These are phyloP conservation scores for Acorus gramineus DNA, from an alignment of 106 monocot genomes.

Conservation along the genomic window DNA sequence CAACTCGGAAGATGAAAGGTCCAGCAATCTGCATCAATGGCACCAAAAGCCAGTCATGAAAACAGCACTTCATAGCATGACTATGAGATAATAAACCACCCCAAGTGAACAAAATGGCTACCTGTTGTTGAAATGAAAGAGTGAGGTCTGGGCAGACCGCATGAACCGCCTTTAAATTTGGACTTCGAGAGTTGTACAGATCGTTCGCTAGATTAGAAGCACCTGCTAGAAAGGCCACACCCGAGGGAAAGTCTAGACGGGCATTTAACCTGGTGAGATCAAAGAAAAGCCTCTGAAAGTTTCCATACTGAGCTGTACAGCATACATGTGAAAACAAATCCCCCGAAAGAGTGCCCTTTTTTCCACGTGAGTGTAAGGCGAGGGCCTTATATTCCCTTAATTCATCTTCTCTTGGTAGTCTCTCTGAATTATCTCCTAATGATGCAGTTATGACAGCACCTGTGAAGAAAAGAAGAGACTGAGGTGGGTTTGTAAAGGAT, in stretches of 20 bases:
- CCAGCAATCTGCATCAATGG: conserved; percentile 42
- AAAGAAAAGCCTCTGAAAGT: conserved; percentile 75
- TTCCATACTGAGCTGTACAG: conserved; percentile 63
- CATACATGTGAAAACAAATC: conserved; percentile 66
- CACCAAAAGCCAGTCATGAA: background rate
- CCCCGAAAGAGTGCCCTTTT: conserved; percentile 38
- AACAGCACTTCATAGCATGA: background rate
- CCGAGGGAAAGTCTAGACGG: conserved; percentile 66
- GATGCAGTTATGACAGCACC: conserved; percentile 68
- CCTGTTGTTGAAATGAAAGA: conserved; percentile 94
- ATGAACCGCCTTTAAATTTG: conserved; percentile 27
- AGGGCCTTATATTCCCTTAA: conserved; percentile 12
- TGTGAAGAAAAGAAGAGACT: conserved; percentile 10
- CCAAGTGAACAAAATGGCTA: conserved; percentile 9
- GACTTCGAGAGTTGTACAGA: conserved; percentile 30
- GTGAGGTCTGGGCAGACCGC: conserved; percentile 60
- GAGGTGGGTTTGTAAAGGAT: too few species aligned
- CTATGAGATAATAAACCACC: background rate
- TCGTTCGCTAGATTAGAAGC: conserved; percentile 33
- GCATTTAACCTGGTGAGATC: conserved; percentile 73
- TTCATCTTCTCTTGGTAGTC: conserved; percentile 16
- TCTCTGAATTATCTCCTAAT: conserved; percentile 44
- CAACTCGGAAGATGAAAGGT: conserved; percentile 67
- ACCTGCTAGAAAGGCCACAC: conserved; percentile 40
- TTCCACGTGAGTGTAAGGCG: conserved; percentile 16